Base-by-base conservation (phyloP, 164 flowering plant species). In the Magnolia kwangsiensis region DNA sequence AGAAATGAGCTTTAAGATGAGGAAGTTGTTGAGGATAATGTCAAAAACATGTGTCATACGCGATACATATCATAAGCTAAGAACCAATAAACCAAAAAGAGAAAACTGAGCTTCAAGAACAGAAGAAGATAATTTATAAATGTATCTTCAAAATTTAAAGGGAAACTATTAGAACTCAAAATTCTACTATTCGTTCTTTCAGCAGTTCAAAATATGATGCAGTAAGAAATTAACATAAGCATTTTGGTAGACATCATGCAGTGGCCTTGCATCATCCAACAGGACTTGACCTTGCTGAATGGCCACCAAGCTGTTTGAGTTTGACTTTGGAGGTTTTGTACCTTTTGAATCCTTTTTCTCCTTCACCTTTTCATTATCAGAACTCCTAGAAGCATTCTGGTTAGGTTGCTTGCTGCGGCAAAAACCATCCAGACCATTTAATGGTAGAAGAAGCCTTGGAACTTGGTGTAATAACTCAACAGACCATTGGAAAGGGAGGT, bases 221-320 rank as follows among this genome's bases (percentile, higher is more conserved):
- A 21, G 83, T 16, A 83, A 76, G 58, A 84, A 83, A 21, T 77
- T 83, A 7, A 87, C 82, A 77, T 82, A 73, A 3, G 88, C 93
- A 78, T 75, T 81, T 61, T 82, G 80, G 63, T 80, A 82, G 7
- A 79, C 78, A 61, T 74, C 79, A 63, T 80, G 82, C 1, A 80
- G n/a, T 51, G 80, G 70, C 58, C 71, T 78, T 63, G 49, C 77
- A 29, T 67, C 80, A 67, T 74, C 83, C 72, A 74, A 69, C 63
- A 74, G 27, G 23, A 72, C 16, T 7, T 71, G 65, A 23, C 23
- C 74, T 29, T 73, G 84, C 6, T 49, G 82, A 70, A 59, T 72
- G 75, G 67, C 76, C 45, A 75, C 86, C 74, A 83, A 73, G 77
- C 80, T 80, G 51, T 31, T 59, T 64, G 76, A 67, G 70, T 49